These are phyloP conservation scores for Populus euphratica DNA, from an alignment of 345 rosid genomes.

Conservation along the genomic window DNA sequence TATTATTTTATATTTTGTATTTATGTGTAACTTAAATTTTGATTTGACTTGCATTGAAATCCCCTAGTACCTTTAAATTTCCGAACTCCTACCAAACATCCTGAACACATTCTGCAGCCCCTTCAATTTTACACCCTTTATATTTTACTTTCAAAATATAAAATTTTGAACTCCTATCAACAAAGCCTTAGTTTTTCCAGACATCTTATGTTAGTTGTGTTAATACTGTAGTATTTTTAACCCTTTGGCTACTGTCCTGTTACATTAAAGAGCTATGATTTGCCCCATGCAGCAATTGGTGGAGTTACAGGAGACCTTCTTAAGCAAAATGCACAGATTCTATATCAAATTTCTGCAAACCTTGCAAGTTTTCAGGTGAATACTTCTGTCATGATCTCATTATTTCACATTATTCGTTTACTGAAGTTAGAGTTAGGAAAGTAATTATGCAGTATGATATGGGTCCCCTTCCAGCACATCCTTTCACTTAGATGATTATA, in stretches of 20 bases:
- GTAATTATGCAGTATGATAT: not conserved
- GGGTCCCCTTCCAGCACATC: not conserved
- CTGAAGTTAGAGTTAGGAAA: not conserved
- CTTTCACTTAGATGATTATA: not conserved
- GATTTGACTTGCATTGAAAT: not conserved
- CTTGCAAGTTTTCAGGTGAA: conserved; percentile 40
- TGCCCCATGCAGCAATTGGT: conserved; percentile 46
- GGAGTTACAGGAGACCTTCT: conserved; percentile 55
- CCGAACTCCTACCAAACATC: not conserved
- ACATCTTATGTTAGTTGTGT: not conserved
- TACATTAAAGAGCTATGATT: not conserved
- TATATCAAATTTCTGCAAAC: conserved; percentile 54
- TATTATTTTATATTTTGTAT: not conserved
- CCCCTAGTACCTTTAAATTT: not conserved
- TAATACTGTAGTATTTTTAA: not conserved
- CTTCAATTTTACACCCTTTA: not conserved
- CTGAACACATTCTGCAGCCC: not conserved
- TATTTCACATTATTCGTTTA: not conserved
- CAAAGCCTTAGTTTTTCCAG: not conserved
- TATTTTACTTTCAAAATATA: not conserved
- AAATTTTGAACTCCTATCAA: too few species aligned
- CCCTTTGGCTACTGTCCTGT: not conserved
- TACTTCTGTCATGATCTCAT: not conserved
- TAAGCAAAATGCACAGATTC: conserved; percentile 48
- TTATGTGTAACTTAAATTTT: not conserved